Evolutionary conservation across 2,329 filamentous ascomycete genomes (phyloP).

Genomic region (Clonostachys byssicola): DNA sequence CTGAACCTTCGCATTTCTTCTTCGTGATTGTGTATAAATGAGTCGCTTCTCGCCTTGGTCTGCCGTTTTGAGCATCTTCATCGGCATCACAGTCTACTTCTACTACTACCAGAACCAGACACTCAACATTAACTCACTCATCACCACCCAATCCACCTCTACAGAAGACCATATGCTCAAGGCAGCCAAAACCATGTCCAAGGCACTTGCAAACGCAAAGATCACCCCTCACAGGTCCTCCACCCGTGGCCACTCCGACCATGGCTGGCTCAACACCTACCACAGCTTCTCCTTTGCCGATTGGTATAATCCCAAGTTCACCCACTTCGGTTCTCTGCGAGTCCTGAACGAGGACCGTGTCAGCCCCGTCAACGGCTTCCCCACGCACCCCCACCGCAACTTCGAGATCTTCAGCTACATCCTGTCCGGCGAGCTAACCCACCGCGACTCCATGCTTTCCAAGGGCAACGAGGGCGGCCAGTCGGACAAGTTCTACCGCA

Average conservation of each 20-base stretch:
- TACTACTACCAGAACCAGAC: constrained; percentile 8
- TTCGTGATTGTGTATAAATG: constrained; percentile 26
- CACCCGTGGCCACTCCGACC: constrained; percentile 71
- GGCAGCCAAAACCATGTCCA: constrained; percentile 49
- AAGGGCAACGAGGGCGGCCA: constrained; percentile 57
- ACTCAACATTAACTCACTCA: constrained; percentile 5
- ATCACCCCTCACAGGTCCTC: constrained; percentile 71
- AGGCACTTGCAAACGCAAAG: constrained; percentile 61
- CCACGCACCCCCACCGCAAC: constrained; percentile 79
- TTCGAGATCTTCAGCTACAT: constrained; percentile 91
- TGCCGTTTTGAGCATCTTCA: constrained; percentile 32
- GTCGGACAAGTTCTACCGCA: constrained; percentile 62
- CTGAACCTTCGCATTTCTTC: no score
- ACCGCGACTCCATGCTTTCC: constrained; percentile 80
- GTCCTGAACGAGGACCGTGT: constrained; percentile 91
- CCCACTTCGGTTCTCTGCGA: constrained; percentile 70
- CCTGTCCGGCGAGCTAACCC: constrained; percentile 79
- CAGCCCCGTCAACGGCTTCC: constrained; percentile 69
- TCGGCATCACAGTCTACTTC: constrained; percentile 22
- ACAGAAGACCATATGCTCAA: constrained; percentile 24
- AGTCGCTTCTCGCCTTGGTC: constrained; percentile 20
- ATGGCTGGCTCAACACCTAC: constrained; percentile 85
- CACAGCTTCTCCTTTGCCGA: constrained; percentile 82
- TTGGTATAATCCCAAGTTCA: constrained; percentile 63
- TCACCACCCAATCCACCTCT: constrained; percentile 1